A percentile compares a stretch with the other conserved stretches of the same genome.
Evolutionary conservation across 1,284 basidiomycete species (phyloP).

Genomic region (Lentinus polychrous): DNA sequence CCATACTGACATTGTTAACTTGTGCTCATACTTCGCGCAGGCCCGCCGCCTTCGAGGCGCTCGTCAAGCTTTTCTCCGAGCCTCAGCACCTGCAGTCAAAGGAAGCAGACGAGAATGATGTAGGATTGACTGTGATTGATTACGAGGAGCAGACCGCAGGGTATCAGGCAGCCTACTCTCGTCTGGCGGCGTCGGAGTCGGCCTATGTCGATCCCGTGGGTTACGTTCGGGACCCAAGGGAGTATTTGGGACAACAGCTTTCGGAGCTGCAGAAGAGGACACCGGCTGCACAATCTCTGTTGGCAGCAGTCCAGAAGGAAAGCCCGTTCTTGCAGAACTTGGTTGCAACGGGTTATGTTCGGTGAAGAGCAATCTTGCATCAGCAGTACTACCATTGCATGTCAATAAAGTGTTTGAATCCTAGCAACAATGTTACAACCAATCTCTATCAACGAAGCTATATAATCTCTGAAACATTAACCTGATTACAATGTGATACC

Average conservation of each 20-base stretch:
- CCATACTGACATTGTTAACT: not conserved
- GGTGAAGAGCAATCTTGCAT: not conserved
- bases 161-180: slow-evolving; percentile 92
- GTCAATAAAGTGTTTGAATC: no score
- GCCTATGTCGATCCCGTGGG: slow-evolving; percentile 50
- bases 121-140: slow-evolving; percentile 74
- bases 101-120: slow-evolving; percentile 45
- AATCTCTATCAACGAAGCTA: no score
- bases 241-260: slow-evolving; percentile 44
- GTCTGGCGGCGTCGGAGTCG: slow-evolving; percentile 75
- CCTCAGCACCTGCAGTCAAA: slow-evolving; percentile 58
- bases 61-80: slow-evolving; percentile 75
- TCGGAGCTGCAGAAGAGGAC: not conserved
- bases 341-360: not conserved
- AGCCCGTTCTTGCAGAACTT: not conserved
- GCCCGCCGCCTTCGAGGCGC: slow-evolving; percentile 61
- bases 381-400: no score
- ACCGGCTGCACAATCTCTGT: not conserved
- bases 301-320: not conserved
- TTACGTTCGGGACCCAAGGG: slow-evolving; percentile 50
- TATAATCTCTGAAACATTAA: no score
- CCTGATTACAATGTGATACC: no score
- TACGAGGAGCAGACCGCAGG: slow-evolving; percentile 85
- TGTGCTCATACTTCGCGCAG: slow-evolving; percentile 28
- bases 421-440: no score